Conservation (phyloP, 2,329 filamentous ascomycete genomes). For the Fusarium penzigii region DNA sequence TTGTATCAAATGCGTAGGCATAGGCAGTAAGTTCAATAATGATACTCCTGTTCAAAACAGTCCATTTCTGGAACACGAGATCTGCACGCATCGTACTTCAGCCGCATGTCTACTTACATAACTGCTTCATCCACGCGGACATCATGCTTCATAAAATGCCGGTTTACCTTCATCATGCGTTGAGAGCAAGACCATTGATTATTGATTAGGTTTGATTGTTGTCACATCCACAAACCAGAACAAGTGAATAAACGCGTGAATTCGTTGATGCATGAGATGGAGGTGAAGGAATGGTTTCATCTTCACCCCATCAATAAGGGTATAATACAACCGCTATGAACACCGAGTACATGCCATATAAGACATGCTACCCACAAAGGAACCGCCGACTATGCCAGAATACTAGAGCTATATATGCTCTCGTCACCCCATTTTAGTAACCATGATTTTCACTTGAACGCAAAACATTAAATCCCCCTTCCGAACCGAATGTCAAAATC, state of each 20-base stretch:
- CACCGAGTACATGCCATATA: constrained; percentile 23
- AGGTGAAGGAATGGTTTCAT: constrained; percentile 18
- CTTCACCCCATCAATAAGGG: constrained; percentile 28
- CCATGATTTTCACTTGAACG: constrained; percentile 4
- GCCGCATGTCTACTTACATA: background rate
- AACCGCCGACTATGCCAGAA: constrained; percentile 9
- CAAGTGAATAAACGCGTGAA: constrained; percentile 22
- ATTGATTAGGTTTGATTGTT: background rate
- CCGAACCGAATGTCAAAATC: constrained; percentile 78
- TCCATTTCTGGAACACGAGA: no score
- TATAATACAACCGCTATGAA: constrained; percentile 32
- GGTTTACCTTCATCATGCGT: background rate
- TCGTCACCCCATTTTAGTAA: constrained; percentile 12
- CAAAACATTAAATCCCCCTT: constrained; percentile 34
- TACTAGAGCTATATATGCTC: constrained; percentile 7
- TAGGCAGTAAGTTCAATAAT: no score
- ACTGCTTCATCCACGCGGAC: background rate
- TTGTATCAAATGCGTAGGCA: no score
- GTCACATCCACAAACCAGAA: constrained; percentile 7
- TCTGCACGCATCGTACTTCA: background rate
- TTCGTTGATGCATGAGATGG: constrained; percentile 26
- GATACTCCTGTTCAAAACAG: no score
- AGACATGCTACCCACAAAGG: constrained; percentile 10
- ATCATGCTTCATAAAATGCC: background rate
- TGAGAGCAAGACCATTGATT: background rate